Evolutionary conservation across 331 rosid species (phyloP), one percentile per base, ranked within the genome.

Genomic region (Dryas integrifolia): DNA sequence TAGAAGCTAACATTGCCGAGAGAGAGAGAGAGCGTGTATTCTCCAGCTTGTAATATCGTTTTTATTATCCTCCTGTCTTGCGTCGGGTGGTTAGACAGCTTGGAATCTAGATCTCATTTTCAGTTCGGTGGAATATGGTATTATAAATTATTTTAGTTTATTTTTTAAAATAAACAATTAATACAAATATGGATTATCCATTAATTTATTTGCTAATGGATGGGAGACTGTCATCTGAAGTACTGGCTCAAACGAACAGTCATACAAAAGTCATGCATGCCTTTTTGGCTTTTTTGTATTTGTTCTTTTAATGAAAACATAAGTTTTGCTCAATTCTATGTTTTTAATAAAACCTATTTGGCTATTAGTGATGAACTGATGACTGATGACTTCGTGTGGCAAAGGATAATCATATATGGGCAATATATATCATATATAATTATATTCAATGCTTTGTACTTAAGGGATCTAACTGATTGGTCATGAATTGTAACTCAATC

Each of bases 1-100:
- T 91, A 83, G 86, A 89, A 86, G 97, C 90, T 81, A 91, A 89
- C 82, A 82, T 77, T 72, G 70, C 77, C 69, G 30, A 39, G 40
- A 41, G 58, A 18, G 51, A 13, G 15, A 24, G 66, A 44, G 6
- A 13, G 57, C 45, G 51, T 74, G 73, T 47, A 47, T 62, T 51
- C 11, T 67, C 67, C 74, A 76, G 68, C 69, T 73, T 73, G 73
- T 68, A 41, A 1, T 5, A 43, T 56, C 35, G 24, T 40, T 46
- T 46, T 57, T 14, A 21, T 44, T 72, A 24, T 58, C 21, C 61
- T 44, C 11, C 16, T 62, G 72, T 60, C 85, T 72, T 72, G 51
- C 30, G 41, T 73, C 60, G 48, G 63, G 65, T 53, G 6, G 51
- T 57, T 59, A 30, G 10, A 57, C 52, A 67, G 47, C 5, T 67